These are phyloP conservation scores for Candida boidinii DNA, from an alignment of 805 yeast species.

Conservation along the genomic window DNA sequence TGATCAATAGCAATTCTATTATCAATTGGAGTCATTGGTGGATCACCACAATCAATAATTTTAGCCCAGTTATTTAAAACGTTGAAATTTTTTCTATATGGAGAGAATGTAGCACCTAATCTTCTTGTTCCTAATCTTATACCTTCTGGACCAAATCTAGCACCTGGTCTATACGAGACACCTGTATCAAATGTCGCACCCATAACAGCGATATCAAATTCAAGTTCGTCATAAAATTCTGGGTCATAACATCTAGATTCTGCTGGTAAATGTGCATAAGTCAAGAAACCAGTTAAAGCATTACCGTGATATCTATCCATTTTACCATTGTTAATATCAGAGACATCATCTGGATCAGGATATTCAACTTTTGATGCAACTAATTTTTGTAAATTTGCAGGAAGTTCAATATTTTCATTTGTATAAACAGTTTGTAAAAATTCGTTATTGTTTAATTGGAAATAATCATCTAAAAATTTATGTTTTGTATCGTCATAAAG, in stretches of 20 bases:
- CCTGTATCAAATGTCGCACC: slow-evolving; percentile 55
- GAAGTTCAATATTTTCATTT: slow-evolving; percentile 6
- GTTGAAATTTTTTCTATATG: slow-evolving; percentile 23
- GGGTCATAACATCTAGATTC: slow-evolving; percentile 11
- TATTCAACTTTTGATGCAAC: slow-evolving; percentile 6
- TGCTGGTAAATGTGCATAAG: slow-evolving; percentile 12
- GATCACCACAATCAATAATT: slow-evolving; percentile 48
- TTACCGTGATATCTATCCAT: slow-evolving; percentile 15
- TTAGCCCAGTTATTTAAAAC: slow-evolving; percentile 28
- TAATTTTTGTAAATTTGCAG: slow-evolving; percentile 5
- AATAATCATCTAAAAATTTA: slow-evolving; percentile 13
- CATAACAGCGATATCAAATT: slow-evolving; percentile 39
- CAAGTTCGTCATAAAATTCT: slow-evolving; percentile 3
- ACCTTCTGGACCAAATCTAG: slow-evolving; percentile 46
- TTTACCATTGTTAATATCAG: slow-evolving; percentile 12
- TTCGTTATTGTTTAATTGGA: slow-evolving; percentile 7
- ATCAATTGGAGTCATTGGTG: slow-evolving; percentile 48
- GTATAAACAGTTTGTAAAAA: slow-evolving; percentile 2
- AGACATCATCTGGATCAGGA: slow-evolving; percentile 13
- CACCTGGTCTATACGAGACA: slow-evolving; percentile 44
- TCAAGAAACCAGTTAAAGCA: slow-evolving; percentile 10
- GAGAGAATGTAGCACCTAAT: slow-evolving; percentile 28
- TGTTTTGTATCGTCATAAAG: slow-evolving; percentile 9
- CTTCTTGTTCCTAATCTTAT: slow-evolving; percentile 38
- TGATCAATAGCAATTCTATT: slow-evolving; percentile 46